These are phyloP conservation scores for Neurospora sp. DNA, from an alignment of 495 filamentous ascomycete genomes.

Conservation along the genomic window DNA sequence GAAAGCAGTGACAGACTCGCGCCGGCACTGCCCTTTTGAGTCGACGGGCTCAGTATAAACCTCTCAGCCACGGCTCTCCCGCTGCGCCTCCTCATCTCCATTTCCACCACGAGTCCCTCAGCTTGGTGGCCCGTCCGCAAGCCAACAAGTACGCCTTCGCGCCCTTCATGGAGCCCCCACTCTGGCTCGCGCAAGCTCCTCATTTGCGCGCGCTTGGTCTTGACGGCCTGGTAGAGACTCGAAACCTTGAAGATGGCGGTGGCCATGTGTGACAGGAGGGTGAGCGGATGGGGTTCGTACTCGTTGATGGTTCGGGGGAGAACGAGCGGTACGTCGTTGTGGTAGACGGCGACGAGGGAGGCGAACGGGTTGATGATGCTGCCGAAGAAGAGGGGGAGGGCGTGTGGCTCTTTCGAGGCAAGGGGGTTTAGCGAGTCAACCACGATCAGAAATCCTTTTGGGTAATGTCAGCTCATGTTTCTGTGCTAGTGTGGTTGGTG, in stretches of 20 bases:
- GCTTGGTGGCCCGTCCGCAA: conserved; percentile 18
- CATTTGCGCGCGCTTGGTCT: conserved; percentile 55
- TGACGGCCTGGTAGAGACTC: conserved; percentile 59
- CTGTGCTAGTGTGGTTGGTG: conserved; percentile 12
- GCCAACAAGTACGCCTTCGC: conserved; percentile 64
- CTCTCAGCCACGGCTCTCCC: conserved; percentile 68
- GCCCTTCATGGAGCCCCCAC: conserved; percentile 65
- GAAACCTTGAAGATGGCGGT: conserved; percentile 38
- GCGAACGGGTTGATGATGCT: conserved; percentile 42
- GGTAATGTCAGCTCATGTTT: conserved; percentile 20
- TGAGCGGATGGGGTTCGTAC: conserved; percentile 62
- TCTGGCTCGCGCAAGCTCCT: conserved; percentile 58
- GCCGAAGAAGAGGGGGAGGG: conserved; percentile 45
- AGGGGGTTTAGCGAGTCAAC: conserved; percentile 54
- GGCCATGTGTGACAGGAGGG: conserved; percentile 40
- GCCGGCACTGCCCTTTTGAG: conserved; percentile 3
- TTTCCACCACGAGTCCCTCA: conserved; percentile 60
- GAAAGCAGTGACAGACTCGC: conserved; percentile 60
- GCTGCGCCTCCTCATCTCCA: conserved; percentile 74
- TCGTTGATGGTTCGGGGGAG: conserved; percentile 21
- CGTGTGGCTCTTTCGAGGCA: conserved; percentile 19
- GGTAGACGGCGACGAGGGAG: conserved; percentile 55
- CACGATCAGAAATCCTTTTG: conserved; percentile 45
- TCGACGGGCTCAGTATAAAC: conserved; percentile 51
- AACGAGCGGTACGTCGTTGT: conserved; percentile 49